Evolutionary conservation across 257 asterid species (phyloP).

Genomic region (Solanum rostratum): DNA sequence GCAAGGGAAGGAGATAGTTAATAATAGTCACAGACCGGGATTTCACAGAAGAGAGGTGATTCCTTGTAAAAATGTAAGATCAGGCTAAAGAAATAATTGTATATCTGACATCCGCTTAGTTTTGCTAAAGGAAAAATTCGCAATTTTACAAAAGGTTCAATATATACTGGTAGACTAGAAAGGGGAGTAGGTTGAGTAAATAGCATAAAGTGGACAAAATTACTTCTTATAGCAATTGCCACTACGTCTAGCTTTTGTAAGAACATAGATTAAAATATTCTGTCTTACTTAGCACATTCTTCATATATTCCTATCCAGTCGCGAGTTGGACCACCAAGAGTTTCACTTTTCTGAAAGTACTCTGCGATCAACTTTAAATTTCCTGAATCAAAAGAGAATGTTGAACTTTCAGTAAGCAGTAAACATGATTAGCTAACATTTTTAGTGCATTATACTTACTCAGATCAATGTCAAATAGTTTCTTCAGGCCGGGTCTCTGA

Average conservation of each 20-base stretch:
- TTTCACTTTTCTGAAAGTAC: conserved; percentile 85
- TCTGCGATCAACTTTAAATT: conserved; percentile 83
- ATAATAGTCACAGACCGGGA: not conserved
- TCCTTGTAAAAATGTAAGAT: not conserved
- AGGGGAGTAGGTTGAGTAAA: not conserved
- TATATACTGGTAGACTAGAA: not conserved
- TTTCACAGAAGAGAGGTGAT: not conserved
- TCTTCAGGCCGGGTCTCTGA: conserved; percentile 91
- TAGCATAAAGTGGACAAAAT: not conserved
- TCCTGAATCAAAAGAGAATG: conserved; percentile 32
- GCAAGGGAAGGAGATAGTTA: not conserved
- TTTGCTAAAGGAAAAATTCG: not conserved
- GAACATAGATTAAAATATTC: not conserved
- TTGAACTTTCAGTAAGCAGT: not conserved
- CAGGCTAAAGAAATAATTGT: not conserved
- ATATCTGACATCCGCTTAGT: not conserved
- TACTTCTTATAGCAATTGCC: not conserved
- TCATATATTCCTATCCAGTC: conserved; percentile 95
- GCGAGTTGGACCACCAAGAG: conserved; percentile 91
- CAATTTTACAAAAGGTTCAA: not conserved
- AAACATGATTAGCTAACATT: not conserved
- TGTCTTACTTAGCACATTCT: conserved; percentile 91
- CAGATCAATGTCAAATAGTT: conserved; percentile 85
- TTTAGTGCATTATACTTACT: conserved; percentile 30
- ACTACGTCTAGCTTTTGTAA: not conserved